Evolutionary conservation across 1,139 yeast genomes (phyloP).

Genomic region (Blastobotrys proliferans): DNA sequence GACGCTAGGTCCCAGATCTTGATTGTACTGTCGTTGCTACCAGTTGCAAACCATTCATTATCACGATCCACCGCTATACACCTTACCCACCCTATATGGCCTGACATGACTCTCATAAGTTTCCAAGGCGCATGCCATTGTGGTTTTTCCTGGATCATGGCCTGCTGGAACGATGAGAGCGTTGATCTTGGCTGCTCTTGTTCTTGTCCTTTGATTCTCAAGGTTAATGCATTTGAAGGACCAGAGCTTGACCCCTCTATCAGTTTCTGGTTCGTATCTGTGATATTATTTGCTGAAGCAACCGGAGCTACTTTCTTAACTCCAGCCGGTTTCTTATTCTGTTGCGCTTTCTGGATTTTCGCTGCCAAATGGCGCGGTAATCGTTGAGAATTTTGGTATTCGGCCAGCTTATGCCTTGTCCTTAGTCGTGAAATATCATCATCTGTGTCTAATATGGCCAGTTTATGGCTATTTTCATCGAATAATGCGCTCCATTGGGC

Average conservation of each 20-base stretch:
- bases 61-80: constrained; percentile 78
- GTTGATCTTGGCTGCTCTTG: not conserved
- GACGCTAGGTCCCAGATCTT: constrained; percentile 88
- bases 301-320: constrained; percentile 2
- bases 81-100: constrained; percentile 93
- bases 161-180: constrained; percentile 14
- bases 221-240: not conserved
- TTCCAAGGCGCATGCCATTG: constrained; percentile 66
- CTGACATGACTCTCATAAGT: constrained; percentile 69
- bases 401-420: constrained; percentile 19
- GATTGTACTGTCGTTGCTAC: constrained; percentile 82
- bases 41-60: constrained; percentile 88
- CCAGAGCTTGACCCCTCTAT: constrained; percentile 3
- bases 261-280: constrained; percentile 5
- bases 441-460: not conserved
- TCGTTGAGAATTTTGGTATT: constrained; percentile 17
- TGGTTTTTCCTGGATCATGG: constrained; percentile 32
- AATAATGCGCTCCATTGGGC: not conserved
- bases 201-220: not conserved
- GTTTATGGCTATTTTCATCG: not conserved
- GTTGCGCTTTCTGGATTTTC: constrained; percentile 16
- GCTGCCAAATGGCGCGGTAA: constrained; percentile 21
- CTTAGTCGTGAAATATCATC: constrained; percentile 11
- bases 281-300: not conserved
- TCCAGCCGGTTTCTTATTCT: constrained; percentile 3